Conservation (phyloP, 2,329 filamentous ascomycete species). For the Ophiocordyceps camponoti-saundersi region DNA sequence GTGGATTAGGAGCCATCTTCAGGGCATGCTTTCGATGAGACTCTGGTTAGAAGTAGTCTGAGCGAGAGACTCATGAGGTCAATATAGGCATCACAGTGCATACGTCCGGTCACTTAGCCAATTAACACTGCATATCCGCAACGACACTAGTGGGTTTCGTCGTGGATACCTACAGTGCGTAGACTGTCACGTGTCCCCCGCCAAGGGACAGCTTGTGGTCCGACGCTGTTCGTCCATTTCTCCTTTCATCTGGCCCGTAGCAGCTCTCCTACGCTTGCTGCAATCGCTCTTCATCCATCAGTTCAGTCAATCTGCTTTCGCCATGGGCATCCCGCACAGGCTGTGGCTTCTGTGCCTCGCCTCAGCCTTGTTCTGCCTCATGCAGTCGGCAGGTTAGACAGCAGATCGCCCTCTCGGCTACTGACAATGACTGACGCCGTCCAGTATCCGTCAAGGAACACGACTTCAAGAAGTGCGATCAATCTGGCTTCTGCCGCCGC, state of each 20-base stretch:
- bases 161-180: background rate
- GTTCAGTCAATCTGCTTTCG: slow-evolving; percentile 6
- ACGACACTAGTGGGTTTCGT: background rate
- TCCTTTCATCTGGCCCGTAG: background rate
- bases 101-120: no score
- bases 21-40: no score
- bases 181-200: background rate
- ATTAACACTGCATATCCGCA: no score
- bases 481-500: slow-evolving; percentile 93
- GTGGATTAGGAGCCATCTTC: slow-evolving; percentile 1
- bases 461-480: slow-evolving; percentile 91
- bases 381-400: slow-evolving; percentile 46
- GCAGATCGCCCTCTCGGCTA: background rate
- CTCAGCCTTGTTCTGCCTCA: slow-evolving; percentile 38
- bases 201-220: background rate
- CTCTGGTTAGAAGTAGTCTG: no score
- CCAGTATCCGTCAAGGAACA: slow-evolving; percentile 83
- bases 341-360: slow-evolving; percentile 40
- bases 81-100: no score
- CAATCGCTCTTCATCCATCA: background rate
- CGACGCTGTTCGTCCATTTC: background rate
- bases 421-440: background rate
- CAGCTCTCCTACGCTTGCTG: background rate
- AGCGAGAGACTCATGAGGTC: no score
- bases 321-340: slow-evolving; percentile 33